Evolutionary conservation across 139 green algal species (phyloP).

Genomic region (Coelastrella sp.): DNA sequence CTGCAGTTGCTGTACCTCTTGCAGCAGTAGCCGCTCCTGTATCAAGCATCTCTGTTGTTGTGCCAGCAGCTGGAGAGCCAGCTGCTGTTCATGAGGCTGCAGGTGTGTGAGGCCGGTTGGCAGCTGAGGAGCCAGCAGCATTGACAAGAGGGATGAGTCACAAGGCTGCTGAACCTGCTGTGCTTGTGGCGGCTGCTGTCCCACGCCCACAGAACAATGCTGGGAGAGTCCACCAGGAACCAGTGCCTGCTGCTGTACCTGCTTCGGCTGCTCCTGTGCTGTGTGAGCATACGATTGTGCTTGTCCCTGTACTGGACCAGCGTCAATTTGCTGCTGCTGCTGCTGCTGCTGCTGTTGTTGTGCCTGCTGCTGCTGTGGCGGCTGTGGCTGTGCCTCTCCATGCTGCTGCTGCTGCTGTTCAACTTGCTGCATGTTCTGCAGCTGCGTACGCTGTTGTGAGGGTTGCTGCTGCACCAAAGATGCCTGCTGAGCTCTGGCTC

Average conservation of each 20-base stretch:
- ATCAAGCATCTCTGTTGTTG: slow-evolving; percentile 44
- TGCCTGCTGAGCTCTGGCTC: not conserved
- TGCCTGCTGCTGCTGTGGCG: not conserved
- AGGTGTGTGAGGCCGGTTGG: not conserved
- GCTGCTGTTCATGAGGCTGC: not conserved
- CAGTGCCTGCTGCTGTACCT: slow-evolving; percentile 3
- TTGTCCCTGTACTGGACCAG: not conserved
- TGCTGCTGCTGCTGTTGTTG: not conserved
- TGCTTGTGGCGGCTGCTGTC: slow-evolving; percentile 3
- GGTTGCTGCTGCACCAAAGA: not conserved
- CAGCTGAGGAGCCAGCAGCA: slow-evolving; percentile 2
- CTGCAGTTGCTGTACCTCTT: slow-evolving; percentile 31
- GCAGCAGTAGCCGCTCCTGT: slow-evolving; percentile 28
- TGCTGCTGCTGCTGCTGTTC: not conserved
- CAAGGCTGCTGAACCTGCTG: not conserved
- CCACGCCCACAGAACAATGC: not conserved
- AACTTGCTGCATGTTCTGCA: no score
- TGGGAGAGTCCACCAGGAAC: not conserved
- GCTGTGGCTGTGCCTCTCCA: not conserved
- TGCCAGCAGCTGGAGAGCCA: slow-evolving; percentile 14
- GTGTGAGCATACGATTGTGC: not conserved
- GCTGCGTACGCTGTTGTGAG: not conserved
- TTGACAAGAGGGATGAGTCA: not conserved
- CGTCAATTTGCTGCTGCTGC: not conserved
- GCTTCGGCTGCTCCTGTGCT: not conserved